phyloP scores from a whole-genome alignment of 2,329 filamentous ascomycete genomes.

The Colletotrichum orchidophilum region DNA sequence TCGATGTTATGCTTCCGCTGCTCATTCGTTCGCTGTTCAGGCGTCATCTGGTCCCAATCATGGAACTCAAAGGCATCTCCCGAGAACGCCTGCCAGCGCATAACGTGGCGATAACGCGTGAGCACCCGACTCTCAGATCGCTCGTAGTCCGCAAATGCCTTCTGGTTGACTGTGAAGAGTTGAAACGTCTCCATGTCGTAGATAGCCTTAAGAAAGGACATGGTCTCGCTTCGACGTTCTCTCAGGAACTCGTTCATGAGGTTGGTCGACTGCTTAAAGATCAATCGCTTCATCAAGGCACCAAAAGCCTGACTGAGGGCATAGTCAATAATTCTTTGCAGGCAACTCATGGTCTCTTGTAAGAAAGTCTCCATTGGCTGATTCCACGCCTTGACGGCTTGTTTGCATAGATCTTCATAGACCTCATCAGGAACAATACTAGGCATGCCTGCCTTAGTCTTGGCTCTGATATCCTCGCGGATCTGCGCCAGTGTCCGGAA shows the following conservation, averaged over 20 bases:
- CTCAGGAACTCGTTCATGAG: constrained; percentile 56
- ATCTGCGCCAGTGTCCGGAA: constrained; percentile 62
- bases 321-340: constrained; percentile 54
- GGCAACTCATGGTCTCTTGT: constrained; percentile 55
- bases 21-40: constrained; percentile 58
- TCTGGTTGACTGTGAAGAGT: constrained; percentile 66
- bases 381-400: constrained; percentile 68
- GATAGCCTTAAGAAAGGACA: constrained; percentile 51
- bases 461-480: constrained; percentile 61
- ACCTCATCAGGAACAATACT: constrained; percentile 68
- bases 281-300: constrained; percentile 54
- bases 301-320: constrained; percentile 60
- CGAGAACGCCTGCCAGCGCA: constrained; percentile 56
- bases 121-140: constrained; percentile 57
- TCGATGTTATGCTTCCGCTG: constrained; percentile 52
- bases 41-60: constrained; percentile 56
- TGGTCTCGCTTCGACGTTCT: constrained; percentile 47
- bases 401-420: constrained; percentile 64
- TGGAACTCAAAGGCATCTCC: constrained; percentile 40
- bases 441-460: constrained; percentile 66
- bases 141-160: constrained; percentile 56
- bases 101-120: constrained; percentile 57
- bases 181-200: constrained; percentile 63
- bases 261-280: constrained; percentile 58
- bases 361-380: constrained; percentile 60